These are phyloP conservation scores for Vachellia collinsii DNA, from an alignment of 306 rosid species.

Conservation along the genomic window DNA sequence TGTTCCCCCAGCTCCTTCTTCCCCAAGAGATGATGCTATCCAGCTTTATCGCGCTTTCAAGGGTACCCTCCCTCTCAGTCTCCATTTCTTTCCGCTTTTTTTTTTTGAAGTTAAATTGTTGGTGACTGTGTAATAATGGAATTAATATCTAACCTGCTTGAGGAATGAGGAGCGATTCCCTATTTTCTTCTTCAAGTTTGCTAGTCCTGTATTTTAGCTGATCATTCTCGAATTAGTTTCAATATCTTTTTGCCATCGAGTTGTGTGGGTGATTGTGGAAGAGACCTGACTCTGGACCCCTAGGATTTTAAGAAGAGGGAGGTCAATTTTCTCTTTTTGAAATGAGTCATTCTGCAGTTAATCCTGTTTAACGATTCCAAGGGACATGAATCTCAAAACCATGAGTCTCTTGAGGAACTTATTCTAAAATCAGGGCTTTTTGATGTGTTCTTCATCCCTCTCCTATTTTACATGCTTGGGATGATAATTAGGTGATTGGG, in stretches of 20 bases:
- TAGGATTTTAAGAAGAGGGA: not conserved
- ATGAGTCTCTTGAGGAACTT: constrained; percentile 7
- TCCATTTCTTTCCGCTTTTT: not conserved
- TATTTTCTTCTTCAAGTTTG: not conserved
- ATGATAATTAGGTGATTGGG: not conserved
- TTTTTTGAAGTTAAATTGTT: not conserved
- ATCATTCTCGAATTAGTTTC: not conserved
- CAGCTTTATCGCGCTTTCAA: constrained; percentile 84
- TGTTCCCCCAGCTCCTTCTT: constrained; percentile 61
- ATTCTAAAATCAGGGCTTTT: not conserved
- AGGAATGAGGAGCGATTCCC: not conserved
- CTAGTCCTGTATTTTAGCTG: not conserved
- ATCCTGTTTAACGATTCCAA: not conserved
- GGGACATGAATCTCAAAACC: not conserved
- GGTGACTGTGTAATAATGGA: not conserved
- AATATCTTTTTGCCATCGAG: not conserved
- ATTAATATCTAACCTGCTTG: no score
- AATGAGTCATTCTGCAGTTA: not conserved
- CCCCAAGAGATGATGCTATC: constrained; percentile 73
- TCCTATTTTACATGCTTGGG: not conserved
- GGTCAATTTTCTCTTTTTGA: not conserved
- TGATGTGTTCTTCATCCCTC: not conserved
- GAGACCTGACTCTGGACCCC: not conserved
- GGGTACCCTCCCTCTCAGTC: constrained; percentile 44
- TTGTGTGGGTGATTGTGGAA: not conserved